Evolutionary conservation across 148 eudicot genomes (phyloP).

Genomic region (Fagopyrum esculentum): DNA sequence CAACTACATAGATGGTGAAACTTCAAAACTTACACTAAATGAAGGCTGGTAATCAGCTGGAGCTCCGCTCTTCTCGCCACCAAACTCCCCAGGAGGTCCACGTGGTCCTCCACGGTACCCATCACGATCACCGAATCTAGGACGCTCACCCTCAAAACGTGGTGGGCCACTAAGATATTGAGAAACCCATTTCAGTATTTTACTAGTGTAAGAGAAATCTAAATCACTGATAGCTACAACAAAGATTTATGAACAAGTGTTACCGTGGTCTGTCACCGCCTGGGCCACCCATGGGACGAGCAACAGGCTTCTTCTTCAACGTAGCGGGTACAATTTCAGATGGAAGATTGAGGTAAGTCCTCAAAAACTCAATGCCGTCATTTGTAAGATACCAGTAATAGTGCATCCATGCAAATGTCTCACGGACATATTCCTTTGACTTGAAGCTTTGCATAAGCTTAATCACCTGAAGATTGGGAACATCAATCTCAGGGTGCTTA

Average conservation of each 20-base stretch:
- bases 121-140: slow-evolving; percentile 76
- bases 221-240: neutral
- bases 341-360: slow-evolving; percentile 88
- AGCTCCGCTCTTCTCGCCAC: slow-evolving; percentile 33
- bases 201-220: neutral
- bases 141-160: slow-evolving; percentile 73
- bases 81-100: slow-evolving; percentile 66
- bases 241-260: neutral
- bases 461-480: slow-evolving; percentile 68
- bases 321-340: slow-evolving; percentile 93
- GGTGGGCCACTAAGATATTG: slow-evolving; percentile 59
- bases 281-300: slow-evolving; percentile 79
- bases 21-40: slow-evolving; percentile 41
- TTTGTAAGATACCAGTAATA: slow-evolving; percentile 90
- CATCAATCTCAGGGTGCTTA: slow-evolving; percentile 77
- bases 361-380: slow-evolving; percentile 86
- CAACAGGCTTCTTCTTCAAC: slow-evolving; percentile 74
- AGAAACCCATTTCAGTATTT: neutral
- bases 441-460: slow-evolving; percentile 89
- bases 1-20: neutral
- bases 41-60: slow-evolving; percentile 84
- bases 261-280: slow-evolving; percentile 92
- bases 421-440: slow-evolving; percentile 77
- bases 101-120: slow-evolving; percentile 80
- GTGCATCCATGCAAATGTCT: slow-evolving; percentile 99